Percentiles rank a stretch among this genome's conserved stretches.
These are phyloP conservation scores for Solanum phureja DNA, from an alignment of 257 asterid genomes.

Conservation along the genomic window DNA sequence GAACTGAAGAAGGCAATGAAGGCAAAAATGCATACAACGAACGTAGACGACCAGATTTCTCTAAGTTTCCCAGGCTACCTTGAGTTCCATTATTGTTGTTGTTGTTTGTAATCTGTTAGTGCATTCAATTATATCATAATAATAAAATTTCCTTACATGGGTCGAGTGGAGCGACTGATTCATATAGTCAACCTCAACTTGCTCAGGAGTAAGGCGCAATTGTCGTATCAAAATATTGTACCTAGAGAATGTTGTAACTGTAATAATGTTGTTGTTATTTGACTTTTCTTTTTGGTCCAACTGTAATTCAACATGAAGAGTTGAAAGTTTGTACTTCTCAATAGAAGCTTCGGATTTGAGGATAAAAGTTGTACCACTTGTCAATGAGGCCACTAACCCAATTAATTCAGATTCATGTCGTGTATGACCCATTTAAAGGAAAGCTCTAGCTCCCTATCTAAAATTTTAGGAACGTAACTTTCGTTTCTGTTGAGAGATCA, in stretches of 20 bases:
- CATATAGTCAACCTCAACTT: background rate
- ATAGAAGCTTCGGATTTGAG: background rate
- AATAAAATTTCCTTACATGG: background rate
- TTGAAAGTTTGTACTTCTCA: background rate
- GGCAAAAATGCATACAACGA: constrained; percentile 72
- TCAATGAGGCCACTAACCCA: background rate
- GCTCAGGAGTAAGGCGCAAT: background rate
- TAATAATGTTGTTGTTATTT: background rate
- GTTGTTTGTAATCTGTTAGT: background rate
- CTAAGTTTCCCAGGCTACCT: constrained; percentile 72
- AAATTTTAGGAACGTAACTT: background rate
- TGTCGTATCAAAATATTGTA: background rate
- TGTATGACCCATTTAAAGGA: background rate
- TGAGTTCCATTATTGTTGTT: constrained; percentile 1
- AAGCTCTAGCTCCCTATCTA: background rate
- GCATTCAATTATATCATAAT: background rate
- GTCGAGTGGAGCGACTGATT: background rate
- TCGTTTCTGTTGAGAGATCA: background rate
- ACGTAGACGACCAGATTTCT: constrained; percentile 69
- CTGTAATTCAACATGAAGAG: background rate
- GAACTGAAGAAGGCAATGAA: constrained; percentile 86
- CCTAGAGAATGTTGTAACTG: background rate
- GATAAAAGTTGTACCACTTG: background rate
- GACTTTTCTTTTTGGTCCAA: background rate
- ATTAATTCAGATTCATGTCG: background rate